Conservation (phyloP, 306 rosid species). For the Castanospermum australe region DNA sequence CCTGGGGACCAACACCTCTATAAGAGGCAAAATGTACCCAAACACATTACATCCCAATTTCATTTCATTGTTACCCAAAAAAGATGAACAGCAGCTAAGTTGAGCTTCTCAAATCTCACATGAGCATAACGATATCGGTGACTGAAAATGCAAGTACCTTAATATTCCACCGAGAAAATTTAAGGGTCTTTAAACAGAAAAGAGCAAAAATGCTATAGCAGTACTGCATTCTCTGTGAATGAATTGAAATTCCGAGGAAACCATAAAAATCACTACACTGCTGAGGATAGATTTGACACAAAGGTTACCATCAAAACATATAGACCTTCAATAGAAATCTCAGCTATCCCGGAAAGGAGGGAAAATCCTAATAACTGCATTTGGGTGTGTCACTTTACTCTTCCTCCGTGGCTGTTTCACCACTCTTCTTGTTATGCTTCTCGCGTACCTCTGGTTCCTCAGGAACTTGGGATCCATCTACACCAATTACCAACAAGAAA, state of each 20-base stretch:
- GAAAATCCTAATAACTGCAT: conserved; percentile 21
- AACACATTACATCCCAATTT: neutral
- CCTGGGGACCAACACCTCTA: too few species aligned
- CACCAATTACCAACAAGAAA: neutral
- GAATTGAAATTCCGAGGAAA: neutral
- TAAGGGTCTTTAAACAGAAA: neutral
- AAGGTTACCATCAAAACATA: too few species aligned
- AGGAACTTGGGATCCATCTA: conserved; percentile 98
- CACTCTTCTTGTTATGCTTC: conserved; percentile 85
- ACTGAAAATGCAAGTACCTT: neutral
- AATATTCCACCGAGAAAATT: neutral
- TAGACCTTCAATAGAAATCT: neutral
- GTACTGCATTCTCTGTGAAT: neutral
- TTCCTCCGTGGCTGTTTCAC: conserved; percentile 54
- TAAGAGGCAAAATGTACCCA: neutral
- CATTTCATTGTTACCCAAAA: neutral
- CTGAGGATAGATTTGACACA: neutral
- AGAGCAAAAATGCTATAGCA: neutral
- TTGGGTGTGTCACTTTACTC: conserved; percentile 43
- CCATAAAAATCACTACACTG: neutral
- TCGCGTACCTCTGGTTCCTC: conserved; percentile 99
- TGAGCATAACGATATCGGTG: neutral
- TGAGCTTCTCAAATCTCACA: neutral
- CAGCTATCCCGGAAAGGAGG: too few species aligned
- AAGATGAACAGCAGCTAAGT: neutral